These are phyloP conservation scores for Stropharia rugosoannulata DNA, from an alignment of 768 basidiomycete species.

Conservation along the genomic window DNA sequence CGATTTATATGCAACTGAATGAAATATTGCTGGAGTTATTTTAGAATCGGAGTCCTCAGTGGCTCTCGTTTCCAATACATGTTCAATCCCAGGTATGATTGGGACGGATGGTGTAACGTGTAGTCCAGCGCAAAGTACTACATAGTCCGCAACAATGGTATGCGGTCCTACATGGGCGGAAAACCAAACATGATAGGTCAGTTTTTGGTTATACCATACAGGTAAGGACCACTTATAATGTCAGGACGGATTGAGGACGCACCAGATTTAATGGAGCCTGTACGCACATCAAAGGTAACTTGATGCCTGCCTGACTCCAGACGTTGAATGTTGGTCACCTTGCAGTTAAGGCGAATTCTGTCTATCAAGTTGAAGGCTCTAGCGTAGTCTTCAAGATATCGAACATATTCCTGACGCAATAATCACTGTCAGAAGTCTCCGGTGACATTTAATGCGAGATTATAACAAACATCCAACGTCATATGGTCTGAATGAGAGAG, in stretches of 20 bases:
- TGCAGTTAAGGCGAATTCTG: conserved; percentile 35
- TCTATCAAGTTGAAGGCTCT: conserved; percentile 37
- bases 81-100: conserved; percentile 45
- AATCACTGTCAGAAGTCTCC: not conserved
- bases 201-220: not conserved
- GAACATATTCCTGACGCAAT: conserved; percentile 42
- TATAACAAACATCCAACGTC: conserved; percentile 33
- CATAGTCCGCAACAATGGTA: conserved; percentile 33
- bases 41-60: conserved; percentile 12
- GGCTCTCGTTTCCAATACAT: conserved; percentile 25
- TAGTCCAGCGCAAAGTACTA: conserved; percentile 55
- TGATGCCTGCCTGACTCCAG: conserved; percentile 6
- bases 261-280: not conserved
- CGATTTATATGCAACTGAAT: conserved; percentile 52
- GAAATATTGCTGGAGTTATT: conserved; percentile 32
- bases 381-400: conserved; percentile 48
- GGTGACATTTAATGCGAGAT: not conserved
- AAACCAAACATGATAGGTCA: not conserved
- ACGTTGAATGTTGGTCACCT: conserved; percentile 36
- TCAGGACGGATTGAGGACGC: conserved; percentile 1
- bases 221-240: not conserved
- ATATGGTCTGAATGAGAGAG: conserved; percentile 46
- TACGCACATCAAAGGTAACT: conserved; percentile 11
- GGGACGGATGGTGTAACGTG: conserved; percentile 56
- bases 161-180: conserved; percentile 19